Percentiles rank a stretch among this genome's conserved stretches.
These are phyloP conservation scores for Exophiala sideris DNA, from an alignment of 2,329 filamentous ascomycete species.

Conservation along the genomic window DNA sequence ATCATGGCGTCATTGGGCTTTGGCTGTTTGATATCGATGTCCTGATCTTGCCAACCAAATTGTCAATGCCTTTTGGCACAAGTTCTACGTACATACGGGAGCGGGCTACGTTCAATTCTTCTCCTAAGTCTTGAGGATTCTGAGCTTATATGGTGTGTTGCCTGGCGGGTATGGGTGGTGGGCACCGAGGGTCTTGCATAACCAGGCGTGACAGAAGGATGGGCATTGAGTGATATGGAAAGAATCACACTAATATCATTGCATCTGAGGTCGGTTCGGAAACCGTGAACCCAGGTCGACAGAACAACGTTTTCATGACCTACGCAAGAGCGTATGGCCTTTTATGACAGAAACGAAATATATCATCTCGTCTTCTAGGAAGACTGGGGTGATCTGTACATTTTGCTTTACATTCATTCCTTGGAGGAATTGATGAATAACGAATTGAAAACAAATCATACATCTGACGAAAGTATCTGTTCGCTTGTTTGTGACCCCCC, in stretches of 20 bases:
- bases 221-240: not conserved
- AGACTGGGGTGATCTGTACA: slow-evolving; percentile 11
- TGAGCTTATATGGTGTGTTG: too few species aligned
- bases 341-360: slow-evolving; percentile 3
- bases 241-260: not conserved
- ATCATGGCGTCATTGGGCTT: not conserved
- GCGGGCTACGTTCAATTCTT: not conserved
- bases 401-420: slow-evolving; percentile 11
- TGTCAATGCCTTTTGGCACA: not conserved
- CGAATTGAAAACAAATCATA: slow-evolving; percentile 3
- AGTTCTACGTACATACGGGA: slow-evolving; percentile 8
- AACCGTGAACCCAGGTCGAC: slow-evolving; percentile 13
- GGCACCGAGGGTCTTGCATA: not conserved
- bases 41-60: not conserved
- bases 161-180: not conserved
- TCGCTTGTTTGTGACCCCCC: not conserved
- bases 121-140: too few species aligned
- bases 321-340: slow-evolving; percentile 2
- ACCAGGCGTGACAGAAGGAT: not conserved
- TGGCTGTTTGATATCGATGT: slow-evolving; percentile 1
- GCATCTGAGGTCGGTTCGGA: slow-evolving; percentile 4
- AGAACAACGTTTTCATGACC: slow-evolving; percentile 10
- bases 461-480: not conserved
- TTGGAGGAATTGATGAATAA: slow-evolving; percentile 17
- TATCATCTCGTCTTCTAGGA: not conserved